Base-by-base conservation (phyloP, 164 flowering plant genomes). In the Paratinospora sagittata region DNA sequence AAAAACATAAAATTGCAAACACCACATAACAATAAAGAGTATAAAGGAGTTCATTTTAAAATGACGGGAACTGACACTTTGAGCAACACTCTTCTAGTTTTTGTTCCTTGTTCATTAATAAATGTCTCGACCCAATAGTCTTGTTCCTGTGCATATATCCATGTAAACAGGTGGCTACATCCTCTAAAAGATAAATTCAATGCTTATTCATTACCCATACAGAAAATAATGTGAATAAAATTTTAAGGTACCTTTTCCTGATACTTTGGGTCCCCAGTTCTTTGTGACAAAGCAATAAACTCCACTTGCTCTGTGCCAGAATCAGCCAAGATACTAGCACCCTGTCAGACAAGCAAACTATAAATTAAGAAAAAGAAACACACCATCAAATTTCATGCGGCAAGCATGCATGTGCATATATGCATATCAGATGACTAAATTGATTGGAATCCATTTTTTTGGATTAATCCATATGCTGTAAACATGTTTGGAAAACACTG, bases 221-320 rank as follows among this genome's bases (percentile, higher is more conserved):
- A n/a, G n/a, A 10, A n/a, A n/a, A n/a, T n/a, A n/a, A n/a, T n/a
- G n/a, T n/a, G n/a, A n/a, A n/a, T n/a, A n/a, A 43, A n/a, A 55
- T 55, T 21, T 55, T 23, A 55, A n/a, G 21, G 63, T 76, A 95
- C 99, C 90, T 91, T 91, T 78, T 82, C 80, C 80, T 89, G 99
- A 75, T 95, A 95, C 78, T 91, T 95, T 17, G 90, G 91, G 67
- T 95, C 93, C 61, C 93, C 93, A 34, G 96, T 90, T 81, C 99
- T 91, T 36, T 96, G 97, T 49, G 99, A 91, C 71, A 96, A 89
- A 73, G 97, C 97, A 88, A 93, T 93, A 70, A 96, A 91, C 72
- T 96, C 99, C 52, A 96, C 82, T 82, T 96, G 99, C 81, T 96
- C 99, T 33, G 99, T 93, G 71, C 91, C 97, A 77, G 97, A 89